These are phyloP conservation scores for Penicillium arizonense DNA, from an alignment of 495 filamentous ascomycete species.

Conservation along the genomic window DNA sequence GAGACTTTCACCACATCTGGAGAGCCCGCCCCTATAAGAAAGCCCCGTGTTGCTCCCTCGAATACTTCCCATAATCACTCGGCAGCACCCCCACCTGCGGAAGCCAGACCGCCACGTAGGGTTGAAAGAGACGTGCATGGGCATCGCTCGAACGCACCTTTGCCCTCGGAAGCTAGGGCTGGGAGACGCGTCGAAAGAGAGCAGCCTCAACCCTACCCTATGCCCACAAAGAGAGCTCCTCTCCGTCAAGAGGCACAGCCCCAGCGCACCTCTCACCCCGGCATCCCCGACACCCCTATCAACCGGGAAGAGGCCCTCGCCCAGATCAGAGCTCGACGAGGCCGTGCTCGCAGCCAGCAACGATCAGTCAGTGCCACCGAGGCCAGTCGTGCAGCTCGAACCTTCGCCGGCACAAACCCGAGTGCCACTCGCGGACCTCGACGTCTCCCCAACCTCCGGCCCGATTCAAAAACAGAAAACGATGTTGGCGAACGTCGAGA, in stretches of 20 bases:
- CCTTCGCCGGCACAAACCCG: conserved; percentile 21
- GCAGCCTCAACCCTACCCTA: conserved; percentile 13
- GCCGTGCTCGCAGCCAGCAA: conserved; percentile 44
- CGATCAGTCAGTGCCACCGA: conserved; percentile 44
- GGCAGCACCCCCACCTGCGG: neutral
- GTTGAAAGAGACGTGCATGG: conserved; percentile 4
- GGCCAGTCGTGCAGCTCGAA: conserved; percentile 25
- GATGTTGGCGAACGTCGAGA: conserved; percentile 36
- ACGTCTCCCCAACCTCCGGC: conserved; percentile 38
- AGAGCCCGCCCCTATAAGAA: conserved; percentile 7
- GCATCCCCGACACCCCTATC: conserved; percentile 41
- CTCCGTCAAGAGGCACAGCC: conserved; percentile 24
- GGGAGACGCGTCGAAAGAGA: conserved; percentile 11
- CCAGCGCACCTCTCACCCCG: conserved; percentile 23
- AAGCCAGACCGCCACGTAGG: conserved; percentile 14
- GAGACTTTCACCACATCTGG: conserved; percentile 20
- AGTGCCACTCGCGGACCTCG: conserved; percentile 29
- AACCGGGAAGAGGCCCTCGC: conserved; percentile 52
- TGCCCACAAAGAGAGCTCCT: conserved; percentile 34
- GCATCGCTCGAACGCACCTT: neutral
- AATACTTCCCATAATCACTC: conserved; percentile 1
- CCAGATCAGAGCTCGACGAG: conserved; percentile 49
- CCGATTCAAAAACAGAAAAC: conserved; percentile 27
- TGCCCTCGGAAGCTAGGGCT: neutral
- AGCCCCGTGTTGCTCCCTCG: neutral